Percentiles rank a stretch among this genome's conserved stretches.
phyloP scores from a whole-genome alignment of 2,329 filamentous ascomycete genomes.

The Pseudocercospora macadamiae region DNA sequence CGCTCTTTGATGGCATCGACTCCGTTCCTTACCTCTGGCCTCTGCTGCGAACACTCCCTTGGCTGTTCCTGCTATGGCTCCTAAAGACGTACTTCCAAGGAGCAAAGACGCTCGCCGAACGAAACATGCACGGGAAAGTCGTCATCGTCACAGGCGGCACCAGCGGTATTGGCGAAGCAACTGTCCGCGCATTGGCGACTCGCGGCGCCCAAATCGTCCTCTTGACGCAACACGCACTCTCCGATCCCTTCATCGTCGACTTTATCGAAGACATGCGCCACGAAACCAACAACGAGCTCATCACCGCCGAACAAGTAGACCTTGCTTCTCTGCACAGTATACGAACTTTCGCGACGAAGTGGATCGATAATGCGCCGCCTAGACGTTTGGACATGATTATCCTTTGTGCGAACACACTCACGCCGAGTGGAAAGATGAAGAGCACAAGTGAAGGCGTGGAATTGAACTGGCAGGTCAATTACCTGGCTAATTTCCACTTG shows the following conservation, averaged over 20 bases:
- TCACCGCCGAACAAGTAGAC: slow-evolving; percentile 95
- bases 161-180: slow-evolving; percentile 82
- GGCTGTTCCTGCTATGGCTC: slow-evolving; percentile 55
- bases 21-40: slow-evolving; percentile 44
- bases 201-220: slow-evolving; percentile 90
- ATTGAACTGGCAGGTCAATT: slow-evolving; percentile 92
- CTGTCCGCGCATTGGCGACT: slow-evolving; percentile 72
- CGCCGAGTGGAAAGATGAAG: slow-evolving; percentile 63
- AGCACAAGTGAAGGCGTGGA: slow-evolving; percentile 78
- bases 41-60: slow-evolving; percentile 55
- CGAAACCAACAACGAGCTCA: slow-evolving; percentile 77
- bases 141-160: slow-evolving; percentile 93
- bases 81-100: slow-evolving; percentile 80
- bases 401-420: slow-evolving; percentile 79
- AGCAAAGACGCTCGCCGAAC: slow-evolving; percentile 71
- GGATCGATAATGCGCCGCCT: slow-evolving; percentile 94
- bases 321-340: slow-evolving; percentile 86
- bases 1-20: slow-evolving; percentile 58
- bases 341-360: slow-evolving; percentile 90
- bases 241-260: slow-evolving; percentile 87
- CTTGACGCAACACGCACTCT: slow-evolving; percentile 77
- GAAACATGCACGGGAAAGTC: slow-evolving; percentile 90
- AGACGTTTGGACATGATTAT: slow-evolving; percentile 88
- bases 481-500: slow-evolving; percentile 92
- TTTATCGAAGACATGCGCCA: slow-evolving; percentile 86